Percentiles rank a stretch among this genome's conserved stretches.
These are phyloP conservation scores for Aspergillus fischeri DNA, from an alignment of 2,329 filamentous ascomycete genomes.

Conservation along the genomic window DNA sequence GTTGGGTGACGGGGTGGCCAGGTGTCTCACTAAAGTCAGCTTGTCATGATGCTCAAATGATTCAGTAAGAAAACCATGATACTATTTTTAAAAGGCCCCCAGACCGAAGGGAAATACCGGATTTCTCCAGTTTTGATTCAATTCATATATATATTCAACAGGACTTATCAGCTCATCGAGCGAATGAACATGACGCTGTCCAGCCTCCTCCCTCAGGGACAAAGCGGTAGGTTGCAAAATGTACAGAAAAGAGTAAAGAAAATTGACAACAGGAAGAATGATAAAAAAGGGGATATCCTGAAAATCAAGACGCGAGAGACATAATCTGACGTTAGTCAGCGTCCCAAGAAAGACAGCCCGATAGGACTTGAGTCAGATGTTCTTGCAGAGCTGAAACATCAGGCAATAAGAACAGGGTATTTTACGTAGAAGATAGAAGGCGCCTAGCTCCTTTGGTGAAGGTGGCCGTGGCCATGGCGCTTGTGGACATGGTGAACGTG, in stretches of 20 bases:
- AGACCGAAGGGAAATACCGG: background rate
- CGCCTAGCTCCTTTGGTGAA: background rate
- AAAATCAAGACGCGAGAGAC: background rate
- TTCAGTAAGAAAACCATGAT: background rate
- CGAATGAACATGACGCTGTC: conserved; percentile 9
- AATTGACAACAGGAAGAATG: conserved; percentile 1
- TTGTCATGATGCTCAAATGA: background rate
- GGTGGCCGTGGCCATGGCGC: conserved; percentile 22
- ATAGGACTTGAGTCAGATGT: background rate
- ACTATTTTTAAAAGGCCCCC: background rate
- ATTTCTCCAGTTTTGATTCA: conserved; percentile 9
- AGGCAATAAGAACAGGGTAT: background rate
- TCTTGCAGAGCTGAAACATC: background rate
- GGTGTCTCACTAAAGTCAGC: background rate
- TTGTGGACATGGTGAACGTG: conserved; percentile 19
- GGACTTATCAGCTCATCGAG: conserved; percentile 10
- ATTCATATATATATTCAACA: conserved; percentile 12
- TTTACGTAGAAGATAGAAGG: background rate
- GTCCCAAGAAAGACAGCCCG: background rate
- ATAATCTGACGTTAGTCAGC: background rate
- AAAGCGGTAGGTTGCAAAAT: conserved; percentile 11
- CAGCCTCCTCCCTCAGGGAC: conserved; percentile 11
- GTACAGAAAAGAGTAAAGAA: conserved; percentile 6
- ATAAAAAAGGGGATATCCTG: background rate
- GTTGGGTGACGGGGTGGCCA: background rate